A percentile compares a stretch with the other conserved stretches of the same genome.
Evolutionary conservation across 768 basidiomycete species (phyloP).

Genomic region (Sporobolomyces roseus): DNA sequence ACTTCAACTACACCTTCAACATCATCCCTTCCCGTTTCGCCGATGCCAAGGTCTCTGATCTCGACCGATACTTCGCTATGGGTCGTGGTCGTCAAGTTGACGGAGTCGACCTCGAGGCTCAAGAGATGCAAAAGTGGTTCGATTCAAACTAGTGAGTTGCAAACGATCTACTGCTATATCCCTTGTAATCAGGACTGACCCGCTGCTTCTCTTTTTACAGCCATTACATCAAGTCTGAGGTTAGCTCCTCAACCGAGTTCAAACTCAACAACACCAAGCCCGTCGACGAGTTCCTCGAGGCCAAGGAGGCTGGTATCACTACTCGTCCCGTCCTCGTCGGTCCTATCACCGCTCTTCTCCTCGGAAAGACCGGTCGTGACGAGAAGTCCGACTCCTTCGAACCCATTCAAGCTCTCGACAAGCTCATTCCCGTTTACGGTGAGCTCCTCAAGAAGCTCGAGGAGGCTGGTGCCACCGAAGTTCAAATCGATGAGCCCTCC

Average conservation of each 20-base stretch:
- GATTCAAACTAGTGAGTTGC: slow-evolving; percentile 47
- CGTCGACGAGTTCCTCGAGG: slow-evolving; percentile 89
- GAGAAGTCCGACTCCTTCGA: slow-evolving; percentile 59
- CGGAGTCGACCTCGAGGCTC: slow-evolving; percentile 73
- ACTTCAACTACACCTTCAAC: slow-evolving; percentile 93
- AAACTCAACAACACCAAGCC: slow-evolving; percentile 90
- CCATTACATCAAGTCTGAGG: slow-evolving; percentile 94
- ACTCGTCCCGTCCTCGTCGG: slow-evolving; percentile 96
- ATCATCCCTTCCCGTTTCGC: slow-evolving; percentile 92
- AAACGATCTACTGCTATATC: not conserved
- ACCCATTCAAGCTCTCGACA: slow-evolving; percentile 81
- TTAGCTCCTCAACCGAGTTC: slow-evolving; percentile 55
- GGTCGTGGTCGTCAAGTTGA: slow-evolving; percentile 94
- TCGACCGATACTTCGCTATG: slow-evolving; percentile 98
- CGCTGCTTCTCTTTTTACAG: slow-evolving; percentile 51
- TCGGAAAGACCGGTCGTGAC: slow-evolving; percentile 85
- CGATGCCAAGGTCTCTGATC: slow-evolving; percentile 74
- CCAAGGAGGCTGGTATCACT: slow-evolving; percentile 75
- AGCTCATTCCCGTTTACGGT: slow-evolving; percentile 85
- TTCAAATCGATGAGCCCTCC: slow-evolving; percentile 95
- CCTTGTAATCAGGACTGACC: too few species aligned
- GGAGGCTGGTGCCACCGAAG: slow-evolving; percentile 84
- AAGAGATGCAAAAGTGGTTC: slow-evolving; percentile 99
- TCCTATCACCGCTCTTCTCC: slow-evolving; percentile 87
- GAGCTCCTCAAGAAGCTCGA: slow-evolving; percentile 85